Percentiles rank a stretch among this genome's conserved stretches.
Conservation (phyloP, 2,329 filamentous ascomycete species). For the Aspergillus sojae region DNA sequence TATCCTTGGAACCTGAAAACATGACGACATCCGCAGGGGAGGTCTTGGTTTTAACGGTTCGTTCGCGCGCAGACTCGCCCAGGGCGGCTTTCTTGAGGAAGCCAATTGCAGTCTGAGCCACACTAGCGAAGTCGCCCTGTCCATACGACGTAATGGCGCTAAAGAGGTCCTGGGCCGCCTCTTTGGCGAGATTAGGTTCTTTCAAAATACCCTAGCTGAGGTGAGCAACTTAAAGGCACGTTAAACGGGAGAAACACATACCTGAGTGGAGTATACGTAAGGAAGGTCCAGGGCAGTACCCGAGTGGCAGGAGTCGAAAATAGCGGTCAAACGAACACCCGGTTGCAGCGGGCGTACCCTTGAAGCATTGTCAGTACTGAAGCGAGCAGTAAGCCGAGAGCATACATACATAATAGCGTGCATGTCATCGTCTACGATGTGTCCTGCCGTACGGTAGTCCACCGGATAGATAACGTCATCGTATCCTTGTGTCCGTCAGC, state of each 20-base stretch:
- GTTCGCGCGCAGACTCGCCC: slow-evolving; percentile 76
- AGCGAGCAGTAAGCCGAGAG: neutral
- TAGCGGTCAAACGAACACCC: slow-evolving; percentile 77
- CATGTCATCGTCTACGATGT: slow-evolving; percentile 79
- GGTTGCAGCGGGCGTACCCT: slow-evolving; percentile 73
- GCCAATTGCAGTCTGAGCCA: slow-evolving; percentile 76
- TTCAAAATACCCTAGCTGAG: slow-evolving; percentile 59
- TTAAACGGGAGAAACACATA: slow-evolving; percentile 2
- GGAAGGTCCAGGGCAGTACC: slow-evolving; percentile 68
- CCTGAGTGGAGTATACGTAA: slow-evolving; percentile 68
- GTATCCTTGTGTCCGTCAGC: slow-evolving; percentile 47
- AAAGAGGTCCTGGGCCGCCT: slow-evolving; percentile 65
- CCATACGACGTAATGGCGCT: slow-evolving; percentile 74
- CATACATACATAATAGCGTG: slow-evolving; percentile 63
- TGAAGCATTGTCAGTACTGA: neutral
- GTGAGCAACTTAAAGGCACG: neutral
- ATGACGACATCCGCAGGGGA: slow-evolving; percentile 94
- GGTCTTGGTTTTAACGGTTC: slow-evolving; percentile 84
- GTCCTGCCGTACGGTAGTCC: slow-evolving; percentile 68
- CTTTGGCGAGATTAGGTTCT: slow-evolving; percentile 68
- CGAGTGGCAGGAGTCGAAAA: slow-evolving; percentile 70
- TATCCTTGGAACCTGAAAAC: slow-evolving; percentile 96
- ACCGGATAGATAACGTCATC: slow-evolving; percentile 81
- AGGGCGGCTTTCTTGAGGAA: slow-evolving; percentile 85
- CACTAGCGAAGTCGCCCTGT: slow-evolving; percentile 77